phyloP scores from a whole-genome alignment of 257 asterid species.

The Solanum etuberosum region DNA sequence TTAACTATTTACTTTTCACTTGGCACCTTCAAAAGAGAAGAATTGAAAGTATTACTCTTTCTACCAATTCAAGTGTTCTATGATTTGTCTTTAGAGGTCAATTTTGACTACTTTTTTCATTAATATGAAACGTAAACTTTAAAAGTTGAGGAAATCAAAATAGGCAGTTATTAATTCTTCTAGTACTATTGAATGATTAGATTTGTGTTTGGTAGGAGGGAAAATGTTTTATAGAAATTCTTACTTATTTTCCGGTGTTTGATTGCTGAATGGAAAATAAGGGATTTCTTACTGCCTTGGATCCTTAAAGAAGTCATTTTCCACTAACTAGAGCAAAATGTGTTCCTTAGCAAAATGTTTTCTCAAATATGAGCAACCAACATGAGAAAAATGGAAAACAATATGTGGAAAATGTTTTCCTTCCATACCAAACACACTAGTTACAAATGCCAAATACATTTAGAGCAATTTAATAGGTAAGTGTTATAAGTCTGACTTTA shows the following conservation, averaged over 20 bases:
- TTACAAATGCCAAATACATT: not conserved
- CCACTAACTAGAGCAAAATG: not conserved
- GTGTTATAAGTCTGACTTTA: not conserved
- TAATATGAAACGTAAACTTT: not conserved
- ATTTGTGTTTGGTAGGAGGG: not conserved
- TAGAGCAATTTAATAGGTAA: not conserved
- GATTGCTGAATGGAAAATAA: not conserved
- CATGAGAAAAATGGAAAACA: not conserved
- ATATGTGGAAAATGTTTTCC: not conserved
- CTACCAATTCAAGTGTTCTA: not conserved
- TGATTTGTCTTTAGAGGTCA: not conserved
- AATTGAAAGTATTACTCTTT: not conserved
- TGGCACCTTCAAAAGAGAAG: not conserved
- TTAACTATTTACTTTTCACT: not conserved
- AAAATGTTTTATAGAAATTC: not conserved
- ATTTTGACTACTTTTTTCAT: not conserved
- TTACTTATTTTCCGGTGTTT: not conserved
- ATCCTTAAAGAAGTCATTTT: not conserved
- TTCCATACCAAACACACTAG: not conserved
- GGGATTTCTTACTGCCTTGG: not conserved
- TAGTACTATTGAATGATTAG: not conserved
- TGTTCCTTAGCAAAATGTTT: not conserved
- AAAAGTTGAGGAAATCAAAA: not conserved
- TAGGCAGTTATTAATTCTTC: not conserved
- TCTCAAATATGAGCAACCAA: not conserved